Conservation (phyloP, 352 stramenopile species). For the Phytopythium oedochilum region DNA sequence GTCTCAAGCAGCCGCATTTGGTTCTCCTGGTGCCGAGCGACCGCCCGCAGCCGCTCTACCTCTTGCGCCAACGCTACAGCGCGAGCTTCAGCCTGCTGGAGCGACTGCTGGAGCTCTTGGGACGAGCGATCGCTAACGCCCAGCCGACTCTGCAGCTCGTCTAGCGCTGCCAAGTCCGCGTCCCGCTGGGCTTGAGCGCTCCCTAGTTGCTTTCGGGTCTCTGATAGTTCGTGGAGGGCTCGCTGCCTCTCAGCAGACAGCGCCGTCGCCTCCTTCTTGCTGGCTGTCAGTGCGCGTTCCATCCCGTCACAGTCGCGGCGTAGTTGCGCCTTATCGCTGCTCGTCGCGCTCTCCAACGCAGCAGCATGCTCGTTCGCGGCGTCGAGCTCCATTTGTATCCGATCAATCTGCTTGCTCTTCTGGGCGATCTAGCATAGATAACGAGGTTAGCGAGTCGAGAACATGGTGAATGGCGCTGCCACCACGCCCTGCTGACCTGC, state of each 20-base stretch:
- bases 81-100: conserved; percentile 23
- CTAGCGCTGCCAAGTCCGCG: conserved; percentile 8
- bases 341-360: conserved; percentile 17
- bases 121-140: neutral
- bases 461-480: neutral
- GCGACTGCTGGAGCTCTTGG: neutral
- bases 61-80: conserved; percentile 19
- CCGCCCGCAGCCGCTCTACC: conserved; percentile 20
- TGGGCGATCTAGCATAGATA: neutral
- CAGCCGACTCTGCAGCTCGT: neutral
- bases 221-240: neutral
- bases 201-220: neutral
- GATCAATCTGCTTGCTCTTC: neutral
- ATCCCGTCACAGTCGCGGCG: conserved; percentile 28
- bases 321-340: conserved; percentile 13
- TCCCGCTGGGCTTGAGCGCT: conserved; percentile 6
- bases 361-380: conserved; percentile 12
- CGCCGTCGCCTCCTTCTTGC: conserved; percentile 5
- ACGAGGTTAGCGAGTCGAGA: neutral
- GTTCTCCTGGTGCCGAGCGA: conserved; percentile 32
- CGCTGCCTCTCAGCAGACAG: neutral
- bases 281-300: conserved; percentile 18
- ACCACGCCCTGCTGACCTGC: neutral
- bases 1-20: conserved; percentile 42
- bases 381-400: conserved; percentile 1